A percentile compares a stretch with the other conserved stretches of the same genome.
Evolutionary conservation across 805 yeast genomes (phyloP).

Genomic region (Ogataea nakhonphanomensis): DNA sequence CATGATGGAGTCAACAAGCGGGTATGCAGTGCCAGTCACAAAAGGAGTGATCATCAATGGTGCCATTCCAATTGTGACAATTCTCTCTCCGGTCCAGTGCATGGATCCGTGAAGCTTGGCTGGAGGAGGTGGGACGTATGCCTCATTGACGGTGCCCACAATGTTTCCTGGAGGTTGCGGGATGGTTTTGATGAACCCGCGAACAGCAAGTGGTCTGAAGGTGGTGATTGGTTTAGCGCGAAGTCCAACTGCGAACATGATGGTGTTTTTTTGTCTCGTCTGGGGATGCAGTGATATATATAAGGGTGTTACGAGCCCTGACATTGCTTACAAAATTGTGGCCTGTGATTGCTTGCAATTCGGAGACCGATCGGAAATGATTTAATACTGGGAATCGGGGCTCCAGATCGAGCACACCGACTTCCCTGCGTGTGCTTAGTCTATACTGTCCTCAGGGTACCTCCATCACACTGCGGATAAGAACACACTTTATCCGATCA

Average conservation of each 20-base stretch:
- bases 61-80: conserved; percentile 55
- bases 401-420: not conserved
- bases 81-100: conserved; percentile 72
- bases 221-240: conserved; percentile 6
- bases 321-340: conserved; percentile 6
- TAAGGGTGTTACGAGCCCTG: conserved; percentile 10
- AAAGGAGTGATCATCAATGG: conserved; percentile 66
- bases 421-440: too few relatives aligned
- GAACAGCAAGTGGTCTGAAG: conserved; percentile 13
- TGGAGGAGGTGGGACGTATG: conserved; percentile 58
- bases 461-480: not conserved
- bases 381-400: conserved; percentile 1
- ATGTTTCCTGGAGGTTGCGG: conserved; percentile 72
- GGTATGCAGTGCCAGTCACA: conserved; percentile 49
- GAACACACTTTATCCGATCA: conserved; percentile 2
- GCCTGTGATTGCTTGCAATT: conserved; percentile 8
- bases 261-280: conserved; percentile 2
- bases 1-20: conserved; percentile 54
- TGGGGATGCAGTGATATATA: conserved; percentile 6
- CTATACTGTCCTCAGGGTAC: too few relatives aligned
- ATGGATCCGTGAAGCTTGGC: conserved; percentile 60
- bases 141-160: conserved; percentile 70
- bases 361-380: conserved; percentile 10
- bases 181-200: conserved; percentile 29
- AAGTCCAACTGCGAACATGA: conserved; percentile 10